phyloP scores from a whole-genome alignment of 768 basidiomycete species.

The Sutorius australiensis region DNA sequence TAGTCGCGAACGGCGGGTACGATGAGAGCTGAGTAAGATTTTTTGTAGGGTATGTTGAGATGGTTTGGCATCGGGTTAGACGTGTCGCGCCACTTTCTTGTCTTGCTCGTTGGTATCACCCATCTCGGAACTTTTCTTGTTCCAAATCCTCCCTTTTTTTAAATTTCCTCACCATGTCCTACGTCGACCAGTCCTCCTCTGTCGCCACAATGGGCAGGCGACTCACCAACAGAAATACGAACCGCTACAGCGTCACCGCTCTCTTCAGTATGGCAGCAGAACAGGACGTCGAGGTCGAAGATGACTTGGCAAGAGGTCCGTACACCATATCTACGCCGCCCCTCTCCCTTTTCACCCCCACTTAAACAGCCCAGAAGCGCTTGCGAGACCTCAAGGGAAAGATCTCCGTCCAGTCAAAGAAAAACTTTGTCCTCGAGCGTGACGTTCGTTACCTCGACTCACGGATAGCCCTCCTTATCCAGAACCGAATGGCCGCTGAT shows the following conservation, averaged over 20 bases:
- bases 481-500: constrained; percentile 96
- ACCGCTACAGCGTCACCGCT: constrained; percentile 93
- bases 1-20: constrained; percentile 57
- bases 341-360: neutral
- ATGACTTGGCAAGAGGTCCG: constrained; percentile 90
- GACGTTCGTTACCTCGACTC: constrained; percentile 98
- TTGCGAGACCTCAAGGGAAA: constrained; percentile 93
- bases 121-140: constrained; percentile 4
- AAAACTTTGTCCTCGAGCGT: constrained; percentile 98
- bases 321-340: constrained; percentile 4
- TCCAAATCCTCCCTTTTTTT: neutral
- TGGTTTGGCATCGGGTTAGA: constrained; percentile 69
- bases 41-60: constrained; percentile 71
- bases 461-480: constrained; percentile 94
- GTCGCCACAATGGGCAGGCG: constrained; percentile 66
- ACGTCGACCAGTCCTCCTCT: constrained; percentile 52
- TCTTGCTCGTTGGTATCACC: constrained; percentile 2
- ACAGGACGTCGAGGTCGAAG: constrained; percentile 97
- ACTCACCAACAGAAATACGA: constrained; percentile 89
- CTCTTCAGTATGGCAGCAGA: constrained; percentile 98
- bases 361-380: constrained; percentile 87
- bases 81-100: constrained; percentile 12
- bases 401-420: constrained; percentile 98
- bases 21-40: constrained; percentile 54
- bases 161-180: constrained; percentile 48